Conservation (phyloP, 305 asterid genomes). For the Fraxinus paxiana region DNA sequence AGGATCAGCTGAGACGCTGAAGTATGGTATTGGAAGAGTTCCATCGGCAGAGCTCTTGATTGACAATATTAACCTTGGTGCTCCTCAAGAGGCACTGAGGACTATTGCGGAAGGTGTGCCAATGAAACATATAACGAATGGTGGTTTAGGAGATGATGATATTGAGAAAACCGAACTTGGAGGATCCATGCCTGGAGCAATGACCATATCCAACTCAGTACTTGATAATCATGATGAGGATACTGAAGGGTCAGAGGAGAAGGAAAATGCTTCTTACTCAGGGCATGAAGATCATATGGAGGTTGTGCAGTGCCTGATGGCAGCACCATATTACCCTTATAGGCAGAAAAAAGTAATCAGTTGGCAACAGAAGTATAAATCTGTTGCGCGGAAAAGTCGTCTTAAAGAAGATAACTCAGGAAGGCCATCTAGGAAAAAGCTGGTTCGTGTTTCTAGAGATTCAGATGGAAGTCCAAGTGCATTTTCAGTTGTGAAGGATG, state of each 20-base stretch:
- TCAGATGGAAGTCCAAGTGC: constrained; percentile 25
- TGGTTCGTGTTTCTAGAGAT: constrained; percentile 18
- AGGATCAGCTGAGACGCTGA: constrained; percentile 16
- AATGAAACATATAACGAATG: constrained; percentile 1
- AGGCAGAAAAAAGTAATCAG: constrained; percentile 23
- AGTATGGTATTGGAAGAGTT: constrained; percentile 24
- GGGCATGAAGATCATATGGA: constrained; percentile 33
- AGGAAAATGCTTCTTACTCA: constrained; percentile 33
- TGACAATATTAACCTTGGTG: not conserved
- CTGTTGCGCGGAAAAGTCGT: constrained; percentile 36
- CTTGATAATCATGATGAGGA: constrained; percentile 17
- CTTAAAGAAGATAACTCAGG: constrained; percentile 22
- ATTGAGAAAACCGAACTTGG: constrained; percentile 18
- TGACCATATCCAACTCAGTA: constrained; percentile 14
- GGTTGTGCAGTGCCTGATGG: constrained; percentile 39
- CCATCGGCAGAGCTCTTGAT: constrained; percentile 6
- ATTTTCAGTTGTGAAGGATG: constrained; percentile 19
- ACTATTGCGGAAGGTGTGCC: constrained; percentile 17
- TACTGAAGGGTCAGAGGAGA: constrained; percentile 24
- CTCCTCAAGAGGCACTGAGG: not conserved
- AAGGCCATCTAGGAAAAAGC: constrained; percentile 21
- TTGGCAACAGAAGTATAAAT: constrained; percentile 32
- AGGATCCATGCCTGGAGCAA: constrained; percentile 13
- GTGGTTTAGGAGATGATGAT: constrained; percentile 12
- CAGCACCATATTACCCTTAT: constrained; percentile 38